Conservation (phyloP, 1,139 yeast species). For the Hansenula lynferdii region DNA sequence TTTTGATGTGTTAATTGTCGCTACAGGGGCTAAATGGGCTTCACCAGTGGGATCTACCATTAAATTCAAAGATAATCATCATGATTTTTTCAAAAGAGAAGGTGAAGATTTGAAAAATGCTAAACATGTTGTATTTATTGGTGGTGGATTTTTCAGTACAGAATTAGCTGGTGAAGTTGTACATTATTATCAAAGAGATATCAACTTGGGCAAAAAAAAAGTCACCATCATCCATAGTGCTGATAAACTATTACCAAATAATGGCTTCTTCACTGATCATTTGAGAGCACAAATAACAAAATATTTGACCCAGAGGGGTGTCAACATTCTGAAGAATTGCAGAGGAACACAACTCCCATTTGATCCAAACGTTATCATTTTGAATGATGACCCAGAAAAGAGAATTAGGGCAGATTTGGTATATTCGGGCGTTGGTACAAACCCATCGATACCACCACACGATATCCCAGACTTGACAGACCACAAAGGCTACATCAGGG, state of each 20-base stretch:
- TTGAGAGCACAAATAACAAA: conserved; percentile 6
- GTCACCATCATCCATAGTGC: conserved; percentile 2
- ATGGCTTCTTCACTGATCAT: background rate
- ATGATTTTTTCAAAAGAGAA: background rate
- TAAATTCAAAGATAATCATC: conserved; percentile 3
- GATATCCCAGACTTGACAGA: conserved; percentile 7
- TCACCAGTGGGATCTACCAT: conserved; percentile 11
- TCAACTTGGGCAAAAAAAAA: background rate
- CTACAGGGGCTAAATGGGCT: conserved; percentile 18
- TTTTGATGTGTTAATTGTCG: conserved; percentile 16
- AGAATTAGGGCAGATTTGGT: conserved; percentile 6
- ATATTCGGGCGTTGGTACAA: conserved; percentile 11
- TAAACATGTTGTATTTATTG: conserved; percentile 15
- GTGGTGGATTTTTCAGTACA: conserved; percentile 18
- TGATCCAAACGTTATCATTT: background rate
- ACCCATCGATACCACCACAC: conserved; percentile 11
- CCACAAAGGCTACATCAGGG: conserved; percentile 8
- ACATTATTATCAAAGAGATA: background rate
- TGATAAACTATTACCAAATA: background rate
- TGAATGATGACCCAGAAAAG: background rate
- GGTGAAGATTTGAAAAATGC: conserved; percentile 4
- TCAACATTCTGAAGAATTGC: background rate
- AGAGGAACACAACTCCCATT: background rate
- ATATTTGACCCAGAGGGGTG: background rate
- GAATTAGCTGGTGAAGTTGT: conserved; percentile 20